Conservation (phyloP, 768 basidiomycete genomes). For the Russula compacta region DNA sequence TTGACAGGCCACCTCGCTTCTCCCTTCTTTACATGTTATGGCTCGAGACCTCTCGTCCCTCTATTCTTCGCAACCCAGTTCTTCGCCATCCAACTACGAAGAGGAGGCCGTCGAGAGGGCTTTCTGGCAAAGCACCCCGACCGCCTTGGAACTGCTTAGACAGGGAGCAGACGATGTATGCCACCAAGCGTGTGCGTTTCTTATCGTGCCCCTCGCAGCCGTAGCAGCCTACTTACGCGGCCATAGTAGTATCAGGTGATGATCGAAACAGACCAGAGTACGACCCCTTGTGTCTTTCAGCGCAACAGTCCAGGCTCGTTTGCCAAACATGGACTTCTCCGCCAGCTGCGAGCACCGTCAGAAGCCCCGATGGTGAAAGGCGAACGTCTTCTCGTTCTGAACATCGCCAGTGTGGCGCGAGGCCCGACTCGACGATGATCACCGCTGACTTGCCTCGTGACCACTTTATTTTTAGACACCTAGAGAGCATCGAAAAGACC, state of each 20-base stretch:
- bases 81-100: background rate
- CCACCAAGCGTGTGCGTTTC: background rate
- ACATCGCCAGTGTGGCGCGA: background rate
- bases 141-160: background rate
- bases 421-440: background rate
- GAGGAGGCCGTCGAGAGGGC: background rate
- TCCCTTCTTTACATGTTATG: background rate
- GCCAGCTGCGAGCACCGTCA: background rate
- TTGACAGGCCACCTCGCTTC: background rate
- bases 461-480: background rate
- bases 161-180: background rate
- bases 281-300: background rate
- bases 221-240: background rate
- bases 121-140: conserved; percentile 10
- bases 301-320: background rate
- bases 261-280: too few relatives aligned
- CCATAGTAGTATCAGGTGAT: background rate
- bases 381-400: background rate
- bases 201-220: background rate
- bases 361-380: background rate
- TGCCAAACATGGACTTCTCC: background rate
- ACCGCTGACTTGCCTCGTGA: background rate
- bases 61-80: background rate
- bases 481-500: background rate
- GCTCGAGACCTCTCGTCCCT: background rate